Conservation (phyloP, 2,329 filamentous ascomycete species). For the Aspergillus quadricinctus region DNA sequence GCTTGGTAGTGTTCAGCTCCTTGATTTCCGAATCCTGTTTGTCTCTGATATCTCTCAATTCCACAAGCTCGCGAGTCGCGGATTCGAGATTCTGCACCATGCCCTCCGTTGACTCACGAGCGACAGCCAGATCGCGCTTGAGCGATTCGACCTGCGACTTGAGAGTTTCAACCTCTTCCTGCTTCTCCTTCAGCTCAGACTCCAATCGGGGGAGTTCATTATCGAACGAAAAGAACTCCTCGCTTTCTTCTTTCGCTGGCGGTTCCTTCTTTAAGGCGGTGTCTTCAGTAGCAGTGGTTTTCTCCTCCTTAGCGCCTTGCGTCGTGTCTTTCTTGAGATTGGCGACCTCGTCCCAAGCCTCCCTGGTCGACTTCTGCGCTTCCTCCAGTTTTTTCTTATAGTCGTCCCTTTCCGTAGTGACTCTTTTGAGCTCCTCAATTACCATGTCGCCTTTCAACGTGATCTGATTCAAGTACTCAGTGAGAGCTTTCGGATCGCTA, state of each 20-base stretch:
- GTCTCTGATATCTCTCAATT: constrained; percentile 50
- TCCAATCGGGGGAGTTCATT: constrained; percentile 81
- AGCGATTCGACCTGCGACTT: constrained; percentile 64
- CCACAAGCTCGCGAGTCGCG: constrained; percentile 60
- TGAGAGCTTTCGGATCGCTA: constrained; percentile 72
- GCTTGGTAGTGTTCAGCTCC: constrained; percentile 37
- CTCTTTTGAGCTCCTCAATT: constrained; percentile 84
- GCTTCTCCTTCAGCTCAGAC: constrained; percentile 64
- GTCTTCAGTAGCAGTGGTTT: background rate
- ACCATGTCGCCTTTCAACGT: constrained; percentile 87
- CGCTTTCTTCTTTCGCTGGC: constrained; percentile 38
- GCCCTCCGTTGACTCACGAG: constrained; percentile 65
- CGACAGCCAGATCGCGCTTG: constrained; percentile 65
- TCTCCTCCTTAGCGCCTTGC: constrained; percentile 15
- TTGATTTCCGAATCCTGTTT: constrained; percentile 46
- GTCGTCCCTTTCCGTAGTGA: constrained; percentile 75
- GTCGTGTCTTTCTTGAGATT: constrained; percentile 44
- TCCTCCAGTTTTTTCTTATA: constrained; percentile 73
- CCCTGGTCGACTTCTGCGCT: constrained; percentile 58
- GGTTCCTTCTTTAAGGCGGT: constrained; percentile 8
- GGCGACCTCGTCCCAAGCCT: constrained; percentile 61
- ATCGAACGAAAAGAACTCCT: constrained; percentile 91
- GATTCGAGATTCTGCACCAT: constrained; percentile 64
- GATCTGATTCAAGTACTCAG: constrained; percentile 86
- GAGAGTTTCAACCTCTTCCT: constrained; percentile 66